These are phyloP conservation scores for Eucalyptus leucophloia DNA, from an alignment of 345 rosid species.

Conservation along the genomic window DNA sequence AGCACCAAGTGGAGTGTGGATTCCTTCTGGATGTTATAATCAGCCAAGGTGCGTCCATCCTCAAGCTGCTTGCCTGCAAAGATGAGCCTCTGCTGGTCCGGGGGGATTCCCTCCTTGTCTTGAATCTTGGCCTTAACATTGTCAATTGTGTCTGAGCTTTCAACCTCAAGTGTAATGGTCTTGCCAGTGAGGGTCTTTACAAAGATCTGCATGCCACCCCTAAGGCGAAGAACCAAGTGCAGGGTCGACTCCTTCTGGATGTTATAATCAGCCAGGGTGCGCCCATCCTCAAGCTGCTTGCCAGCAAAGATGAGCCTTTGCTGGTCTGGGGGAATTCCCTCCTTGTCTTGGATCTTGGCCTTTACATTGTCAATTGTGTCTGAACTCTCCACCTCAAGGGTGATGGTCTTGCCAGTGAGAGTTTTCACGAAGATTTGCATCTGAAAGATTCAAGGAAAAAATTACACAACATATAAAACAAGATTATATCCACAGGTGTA, in stretches of 20 bases:
- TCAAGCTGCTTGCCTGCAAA: constrained; percentile 40
- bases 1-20: constrained; percentile 33
- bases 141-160: constrained; percentile 34
- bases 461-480: background rate
- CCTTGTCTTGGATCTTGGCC: constrained; percentile 34
- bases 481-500: background rate
- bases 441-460: background rate
- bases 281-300: constrained; percentile 31
- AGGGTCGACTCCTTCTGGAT: constrained; percentile 33
- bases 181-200: constrained; percentile 27
- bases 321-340: constrained; percentile 40
- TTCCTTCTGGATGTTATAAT: constrained; percentile 38
- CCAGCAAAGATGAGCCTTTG: constrained; percentile 39
- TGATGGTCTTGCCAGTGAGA: constrained; percentile 16
- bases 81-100: constrained; percentile 34
- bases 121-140: constrained; percentile 38
- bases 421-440: background rate
- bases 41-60: constrained; percentile 37
- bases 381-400: constrained; percentile 27
- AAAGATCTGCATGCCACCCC: constrained; percentile 32
- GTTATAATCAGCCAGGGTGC: constrained; percentile 31
- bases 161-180: constrained; percentile 30
- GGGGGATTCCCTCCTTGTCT: constrained; percentile 41
- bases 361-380: constrained; percentile 29
- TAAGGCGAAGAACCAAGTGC: constrained; percentile 21